These are phyloP conservation scores for Mallotus repandus DNA, from an alignment of 441 rosid genomes.

Conservation along the genomic window DNA sequence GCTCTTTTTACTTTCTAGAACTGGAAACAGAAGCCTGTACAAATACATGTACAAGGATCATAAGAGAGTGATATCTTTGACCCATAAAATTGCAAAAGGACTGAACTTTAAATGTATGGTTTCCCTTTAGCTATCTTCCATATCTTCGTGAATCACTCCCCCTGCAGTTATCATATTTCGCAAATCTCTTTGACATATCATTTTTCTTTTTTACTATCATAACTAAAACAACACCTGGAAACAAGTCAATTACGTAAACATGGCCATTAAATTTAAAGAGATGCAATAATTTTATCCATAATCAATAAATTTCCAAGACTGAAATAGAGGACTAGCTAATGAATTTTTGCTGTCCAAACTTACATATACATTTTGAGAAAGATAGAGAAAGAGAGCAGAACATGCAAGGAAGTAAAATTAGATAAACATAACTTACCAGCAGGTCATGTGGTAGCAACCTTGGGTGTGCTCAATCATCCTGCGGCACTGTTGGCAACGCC, in stretches of 20 bases:
- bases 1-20: no score
- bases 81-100: no score
- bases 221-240: background rate
- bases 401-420: background rate
- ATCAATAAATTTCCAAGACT: background rate
- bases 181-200: background rate
- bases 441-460: slow-evolving; percentile 95
- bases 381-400: background rate
- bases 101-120: background rate
- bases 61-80: background rate
- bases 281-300: background rate
- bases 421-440: slow-evolving; percentile 53
- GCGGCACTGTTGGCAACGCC: slow-evolving; percentile 88
- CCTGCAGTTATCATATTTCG: background rate
- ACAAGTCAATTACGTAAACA: background rate
- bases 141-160: background rate
- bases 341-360: background rate
- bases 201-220: background rate
- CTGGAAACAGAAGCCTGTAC: background rate
- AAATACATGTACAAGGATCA: background rate
- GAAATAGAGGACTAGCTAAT: background rate
- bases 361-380: background rate
- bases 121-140: background rate
- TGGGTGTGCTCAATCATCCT: slow-evolving; percentile 90
- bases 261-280: background rate